phyloP scores from a whole-genome alignment of 2,329 filamentous ascomycete genomes.

The Pestalotiopsis sp. region DNA sequence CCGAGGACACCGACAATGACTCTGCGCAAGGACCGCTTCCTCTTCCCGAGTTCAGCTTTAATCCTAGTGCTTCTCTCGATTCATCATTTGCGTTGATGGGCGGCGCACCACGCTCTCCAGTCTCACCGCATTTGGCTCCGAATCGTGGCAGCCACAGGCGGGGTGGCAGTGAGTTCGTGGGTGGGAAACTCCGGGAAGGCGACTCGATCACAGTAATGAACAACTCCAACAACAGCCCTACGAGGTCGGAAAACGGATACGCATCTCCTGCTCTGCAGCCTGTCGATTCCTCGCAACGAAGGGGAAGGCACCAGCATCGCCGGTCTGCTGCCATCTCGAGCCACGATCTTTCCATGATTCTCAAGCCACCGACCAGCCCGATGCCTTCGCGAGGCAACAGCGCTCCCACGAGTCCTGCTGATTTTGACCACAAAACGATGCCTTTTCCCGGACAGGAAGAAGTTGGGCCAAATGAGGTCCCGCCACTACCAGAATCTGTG shows the following conservation, averaged over 20 bases:
- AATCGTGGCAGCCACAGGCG: constrained; percentile 76
- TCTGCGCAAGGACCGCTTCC: constrained; percentile 40
- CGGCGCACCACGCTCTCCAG: constrained; percentile 58
- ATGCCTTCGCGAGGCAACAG: constrained; percentile 61
- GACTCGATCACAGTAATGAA: constrained; percentile 65
- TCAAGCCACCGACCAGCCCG: constrained; percentile 62
- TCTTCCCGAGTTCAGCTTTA: constrained; percentile 60
- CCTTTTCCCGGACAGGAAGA: constrained; percentile 24
- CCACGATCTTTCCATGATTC: constrained; percentile 75
- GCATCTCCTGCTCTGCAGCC: constrained; percentile 58
- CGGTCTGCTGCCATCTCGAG: constrained; percentile 83
- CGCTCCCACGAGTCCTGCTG: constrained; percentile 64
- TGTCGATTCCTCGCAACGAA: constrained; percentile 51
- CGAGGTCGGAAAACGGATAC: constrained; percentile 63
- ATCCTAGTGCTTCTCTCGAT: constrained; percentile 44
- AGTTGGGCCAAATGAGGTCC: constrained; percentile 15
- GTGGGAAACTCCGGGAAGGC: constrained; percentile 66
- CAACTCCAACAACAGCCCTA: constrained; percentile 63
- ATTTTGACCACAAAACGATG: constrained; percentile 39
- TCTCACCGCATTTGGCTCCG: constrained; percentile 51
- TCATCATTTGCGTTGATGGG: constrained; percentile 44
- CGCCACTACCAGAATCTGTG: not conserved
- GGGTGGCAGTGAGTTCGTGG: constrained; percentile 85
- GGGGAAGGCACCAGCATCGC: constrained; percentile 74
- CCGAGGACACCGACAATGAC: constrained; percentile 33